Conservation (phyloP, 1,284 basidiomycete genomes). For the Trichosporon faecale region DNA sequence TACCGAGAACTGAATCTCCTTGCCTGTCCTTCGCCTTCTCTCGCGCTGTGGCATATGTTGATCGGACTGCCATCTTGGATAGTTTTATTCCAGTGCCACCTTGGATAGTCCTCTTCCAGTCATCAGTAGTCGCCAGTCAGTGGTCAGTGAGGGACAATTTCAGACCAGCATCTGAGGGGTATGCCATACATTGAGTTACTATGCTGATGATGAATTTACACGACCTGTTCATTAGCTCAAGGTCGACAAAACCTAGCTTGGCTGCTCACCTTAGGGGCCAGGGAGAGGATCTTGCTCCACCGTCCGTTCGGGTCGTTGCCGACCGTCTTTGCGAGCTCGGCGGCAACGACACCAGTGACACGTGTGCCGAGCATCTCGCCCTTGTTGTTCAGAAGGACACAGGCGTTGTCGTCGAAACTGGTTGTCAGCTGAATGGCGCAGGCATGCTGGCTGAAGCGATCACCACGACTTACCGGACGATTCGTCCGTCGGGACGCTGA, state of each 20-base stretch:
- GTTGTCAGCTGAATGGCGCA: not conserved
- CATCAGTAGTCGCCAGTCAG: too few relatives aligned
- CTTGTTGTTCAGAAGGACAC: slow-evolving; percentile 92
- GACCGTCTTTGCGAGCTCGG: slow-evolving; percentile 65
- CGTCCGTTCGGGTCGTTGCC: slow-evolving; percentile 59
- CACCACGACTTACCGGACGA: slow-evolving; percentile 38
- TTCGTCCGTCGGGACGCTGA: slow-evolving; percentile 44
- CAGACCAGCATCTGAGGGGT: not conserved
- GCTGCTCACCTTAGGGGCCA: slow-evolving; percentile 90
- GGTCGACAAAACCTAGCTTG: too few relatives aligned
- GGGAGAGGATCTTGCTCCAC: slow-evolving; percentile 89
- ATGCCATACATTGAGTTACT: slow-evolving; percentile 22
- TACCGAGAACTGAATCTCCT: not conserved
- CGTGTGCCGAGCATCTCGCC: slow-evolving; percentile 94
- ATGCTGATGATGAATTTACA: slow-evolving; percentile 13
- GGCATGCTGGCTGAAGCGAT: not conserved
- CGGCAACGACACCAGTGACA: slow-evolving; percentile 88
- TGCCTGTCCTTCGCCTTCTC: too few relatives aligned
- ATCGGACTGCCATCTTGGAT: too few relatives aligned
- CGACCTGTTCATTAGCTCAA: slow-evolving; percentile 11
- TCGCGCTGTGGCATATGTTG: too few relatives aligned
- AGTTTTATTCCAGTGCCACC: too few relatives aligned
- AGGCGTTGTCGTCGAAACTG: slow-evolving; percentile 97
- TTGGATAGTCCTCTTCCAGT: too few relatives aligned
- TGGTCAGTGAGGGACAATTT: not conserved